Conservation (phyloP, 495 filamentous ascomycete genomes). For the Thermochaetoides thermophila region DNA sequence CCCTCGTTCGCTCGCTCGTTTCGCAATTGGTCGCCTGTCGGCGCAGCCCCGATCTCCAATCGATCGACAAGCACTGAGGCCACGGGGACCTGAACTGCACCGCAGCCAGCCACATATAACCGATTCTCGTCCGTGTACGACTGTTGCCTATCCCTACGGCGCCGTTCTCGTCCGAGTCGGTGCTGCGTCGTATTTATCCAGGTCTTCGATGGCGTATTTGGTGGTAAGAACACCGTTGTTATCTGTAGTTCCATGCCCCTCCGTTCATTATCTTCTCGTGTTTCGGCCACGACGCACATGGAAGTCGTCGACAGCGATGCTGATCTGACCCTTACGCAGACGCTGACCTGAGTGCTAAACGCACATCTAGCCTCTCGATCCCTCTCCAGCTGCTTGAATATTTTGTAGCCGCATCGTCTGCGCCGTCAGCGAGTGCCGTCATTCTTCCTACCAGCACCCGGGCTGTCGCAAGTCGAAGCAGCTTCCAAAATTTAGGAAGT, state of each 20-base stretch:
- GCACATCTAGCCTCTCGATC: too few species aligned
- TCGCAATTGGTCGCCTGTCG: too few species aligned
- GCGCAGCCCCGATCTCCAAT: neutral
- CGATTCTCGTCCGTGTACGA: neutral
- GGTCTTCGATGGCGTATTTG: too few species aligned
- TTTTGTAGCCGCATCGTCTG: too few species aligned
- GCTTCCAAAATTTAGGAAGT: too few species aligned
- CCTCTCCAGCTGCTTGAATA: too few species aligned
- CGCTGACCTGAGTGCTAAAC: too few species aligned
- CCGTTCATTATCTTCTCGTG: neutral
- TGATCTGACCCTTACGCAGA: too few species aligned
- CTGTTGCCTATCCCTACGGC: neutral
- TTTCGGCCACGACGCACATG: neutral
- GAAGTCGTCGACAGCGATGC: neutral
- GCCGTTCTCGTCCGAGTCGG: slow-evolving; percentile 1
- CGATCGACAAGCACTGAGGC: neutral
- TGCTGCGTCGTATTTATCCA: neutral
- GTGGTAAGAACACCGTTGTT: neutral
- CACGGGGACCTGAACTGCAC: neutral
- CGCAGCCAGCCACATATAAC: neutral
- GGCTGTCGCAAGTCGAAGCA: too few species aligned
- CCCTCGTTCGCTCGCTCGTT: neutral
- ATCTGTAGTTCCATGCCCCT: neutral
- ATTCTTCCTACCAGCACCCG: too few species aligned
- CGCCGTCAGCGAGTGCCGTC: too few species aligned